Evolutionary conservation across 768 basidiomycete genomes (phyloP).

Genomic region (Russula lepida): DNA sequence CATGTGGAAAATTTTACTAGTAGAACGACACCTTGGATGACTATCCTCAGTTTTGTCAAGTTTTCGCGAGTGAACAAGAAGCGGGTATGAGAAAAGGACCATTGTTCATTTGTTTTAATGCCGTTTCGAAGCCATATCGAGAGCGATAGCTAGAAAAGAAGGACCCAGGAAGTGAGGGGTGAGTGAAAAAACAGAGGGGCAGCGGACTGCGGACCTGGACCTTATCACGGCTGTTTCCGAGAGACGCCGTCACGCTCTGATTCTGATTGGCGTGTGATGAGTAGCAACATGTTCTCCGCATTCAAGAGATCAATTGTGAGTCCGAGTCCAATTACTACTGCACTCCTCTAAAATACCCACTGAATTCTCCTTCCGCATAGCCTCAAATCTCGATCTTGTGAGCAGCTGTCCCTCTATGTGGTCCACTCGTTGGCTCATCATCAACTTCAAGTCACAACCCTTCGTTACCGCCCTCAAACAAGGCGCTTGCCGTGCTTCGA

Average conservation of each 20-base stretch:
- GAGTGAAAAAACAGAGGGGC: background rate
- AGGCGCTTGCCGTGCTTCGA: conserved; percentile 52
- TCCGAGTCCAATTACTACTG: background rate
- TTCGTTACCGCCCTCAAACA: conserved; percentile 46
- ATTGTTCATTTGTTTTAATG: background rate
- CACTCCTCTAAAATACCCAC: too few relatives aligned
- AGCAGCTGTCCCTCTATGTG: background rate
- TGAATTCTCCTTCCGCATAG: background rate
- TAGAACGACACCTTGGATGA: background rate
- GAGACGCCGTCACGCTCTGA: background rate
- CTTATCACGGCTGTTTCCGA: background rate
- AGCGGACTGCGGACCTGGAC: background rate
- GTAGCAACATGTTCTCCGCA: conserved; percentile 16
- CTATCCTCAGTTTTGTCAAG: background rate
- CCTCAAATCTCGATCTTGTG: conserved; percentile 20
- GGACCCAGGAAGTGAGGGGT: background rate
- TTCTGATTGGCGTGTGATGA: background rate
- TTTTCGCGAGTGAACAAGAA: too few relatives aligned
- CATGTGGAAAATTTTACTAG: background rate
- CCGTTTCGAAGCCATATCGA: background rate
- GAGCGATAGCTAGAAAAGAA: too few relatives aligned
- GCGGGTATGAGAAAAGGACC: background rate
- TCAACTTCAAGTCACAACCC: conserved; percentile 47
- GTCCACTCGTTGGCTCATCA: background rate
- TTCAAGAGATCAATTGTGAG: conserved; percentile 19